Evolutionary conservation across 164 flowering plant species (phyloP).

Genomic region (Chimonanthus salicifolius): DNA sequence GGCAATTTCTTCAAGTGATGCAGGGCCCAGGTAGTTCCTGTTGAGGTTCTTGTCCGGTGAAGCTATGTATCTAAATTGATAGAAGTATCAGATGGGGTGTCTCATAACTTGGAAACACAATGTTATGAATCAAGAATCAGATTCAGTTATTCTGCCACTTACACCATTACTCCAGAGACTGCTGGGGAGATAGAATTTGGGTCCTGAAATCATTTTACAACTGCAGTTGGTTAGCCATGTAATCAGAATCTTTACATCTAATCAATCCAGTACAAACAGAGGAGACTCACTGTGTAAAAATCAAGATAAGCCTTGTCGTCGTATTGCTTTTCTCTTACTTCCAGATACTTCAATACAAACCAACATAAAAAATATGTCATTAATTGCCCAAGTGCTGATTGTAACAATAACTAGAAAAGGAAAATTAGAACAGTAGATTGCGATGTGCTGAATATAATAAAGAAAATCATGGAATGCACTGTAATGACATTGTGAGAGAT

Average conservation of each 20-base stretch:
- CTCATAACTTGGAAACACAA: not conserved
- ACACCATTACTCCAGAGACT: slow-evolving; percentile 75
- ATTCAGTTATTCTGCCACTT: slow-evolving; percentile 31
- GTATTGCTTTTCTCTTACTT: slow-evolving; percentile 97
- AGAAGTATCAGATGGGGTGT: not conserved
- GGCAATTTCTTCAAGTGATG: slow-evolving; percentile 81
- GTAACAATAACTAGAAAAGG: slow-evolving; percentile 3
- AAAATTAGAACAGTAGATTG: not conserved
- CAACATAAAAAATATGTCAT: slow-evolving; percentile 8
- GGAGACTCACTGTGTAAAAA: slow-evolving; percentile 67
- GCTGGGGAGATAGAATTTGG: slow-evolving; percentile 45
- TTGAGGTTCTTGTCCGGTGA: slow-evolving; percentile 73
- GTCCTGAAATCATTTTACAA: slow-evolving; percentile 41
- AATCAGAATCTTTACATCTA: not conserved
- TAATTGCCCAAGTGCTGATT: slow-evolving; percentile 1
- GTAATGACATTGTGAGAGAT: not conserved
- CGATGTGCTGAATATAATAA: not conserved
- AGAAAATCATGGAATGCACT: not conserved
- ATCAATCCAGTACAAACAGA: not conserved
- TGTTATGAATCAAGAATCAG: not conserved
- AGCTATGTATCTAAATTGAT: slow-evolving; percentile 58
- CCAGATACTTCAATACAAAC: slow-evolving; percentile 55
- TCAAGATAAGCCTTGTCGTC: slow-evolving; percentile 74
- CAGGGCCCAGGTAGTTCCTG: slow-evolving; percentile 80
- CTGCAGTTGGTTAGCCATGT: not conserved